These are phyloP conservation scores for Bothriochloa decipiens DNA, from an alignment of 176 grass and related monocot genomes.

Conservation along the genomic window DNA sequence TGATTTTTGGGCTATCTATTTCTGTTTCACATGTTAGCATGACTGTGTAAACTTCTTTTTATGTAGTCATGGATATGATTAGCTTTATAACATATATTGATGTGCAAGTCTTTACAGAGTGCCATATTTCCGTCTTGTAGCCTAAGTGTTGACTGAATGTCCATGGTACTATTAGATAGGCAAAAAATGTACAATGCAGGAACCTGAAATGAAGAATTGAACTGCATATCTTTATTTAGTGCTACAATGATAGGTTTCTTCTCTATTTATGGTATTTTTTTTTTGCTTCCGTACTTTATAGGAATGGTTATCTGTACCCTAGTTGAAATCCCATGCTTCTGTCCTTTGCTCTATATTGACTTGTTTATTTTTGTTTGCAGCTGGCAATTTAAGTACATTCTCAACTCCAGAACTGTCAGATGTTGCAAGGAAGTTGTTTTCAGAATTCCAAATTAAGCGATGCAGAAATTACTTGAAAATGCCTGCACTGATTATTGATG, in stretches of 20 bases:
- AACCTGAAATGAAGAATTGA: neutral
- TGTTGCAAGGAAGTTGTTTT: conserved; percentile 66
- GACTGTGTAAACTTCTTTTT: neutral
- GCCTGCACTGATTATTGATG: conserved; percentile 77
- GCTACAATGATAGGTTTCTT: neutral
- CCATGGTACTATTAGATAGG: neutral
- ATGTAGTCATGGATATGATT: conserved; percentile 14
- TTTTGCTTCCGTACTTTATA: neutral
- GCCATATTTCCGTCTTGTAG: neutral
- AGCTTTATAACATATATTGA: neutral
- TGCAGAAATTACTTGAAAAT: conserved; percentile 87
- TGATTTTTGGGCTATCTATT: neutral
- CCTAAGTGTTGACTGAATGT: neutral
- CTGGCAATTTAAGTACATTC: conserved; percentile 62
- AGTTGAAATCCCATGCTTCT: neutral
- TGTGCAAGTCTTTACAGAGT: neutral
- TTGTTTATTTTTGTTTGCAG: conserved; percentile 42
- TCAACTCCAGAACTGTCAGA: conserved; percentile 66
- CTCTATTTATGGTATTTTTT: neutral
- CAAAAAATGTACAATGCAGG: neutral
- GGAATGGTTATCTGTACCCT: neutral
- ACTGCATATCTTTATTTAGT: neutral
- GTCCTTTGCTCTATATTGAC: conserved; percentile 19
- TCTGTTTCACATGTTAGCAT: neutral
- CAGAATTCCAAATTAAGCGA: conserved; percentile 70